Base-by-base conservation (phyloP, 116 monocot species). In the Zostera marina region DNA sequence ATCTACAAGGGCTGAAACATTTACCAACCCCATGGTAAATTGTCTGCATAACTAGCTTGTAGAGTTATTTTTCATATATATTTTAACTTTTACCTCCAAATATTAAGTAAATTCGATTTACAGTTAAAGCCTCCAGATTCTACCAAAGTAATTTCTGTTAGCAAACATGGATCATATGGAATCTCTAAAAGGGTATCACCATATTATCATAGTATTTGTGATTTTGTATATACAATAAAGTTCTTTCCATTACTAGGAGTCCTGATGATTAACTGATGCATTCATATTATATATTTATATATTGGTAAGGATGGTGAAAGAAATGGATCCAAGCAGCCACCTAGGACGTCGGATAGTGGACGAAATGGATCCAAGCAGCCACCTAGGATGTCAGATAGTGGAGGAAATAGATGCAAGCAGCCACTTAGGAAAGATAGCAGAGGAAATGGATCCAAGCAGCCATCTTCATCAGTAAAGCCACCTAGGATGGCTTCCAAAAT, bases 11-110 rank as follows among this genome's bases (percentile, higher is more conserved):
- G 60, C 51, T 59, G 63, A 60, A 52, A 22, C 14, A 56, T 53
- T 66, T 59, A 60, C 68, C 51, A 62, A 59, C 26, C 60, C 43
- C 24, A 80, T 80, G 79, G 88, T 88, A 73, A 65, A 9, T 3
- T 4, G 7, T 22, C 23, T 46, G 2, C 67, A 46, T 67, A 44
- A 68, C 43, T 67, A 44, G 66, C 43, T 72, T 46, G 9, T 11
- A 59, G 12, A 11, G 15, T 39, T 22, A 44, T 15, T 55, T 12
- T 41, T 43, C 9, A 9, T 65, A 1, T 59, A 16, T 23, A 52
- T 13, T 66, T 44, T 41, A 55, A 42, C 9, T 11, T 58, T 42
- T 59, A 44, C 10, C 21, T 32, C 32, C 4, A 32, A 5, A 32
- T 32, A 5, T 5, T 32, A 32, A 59, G 22, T 42, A 42, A 20